Conservation (phyloP, 352 stramenopile species). For the Globisporangium irregulare region DNA sequence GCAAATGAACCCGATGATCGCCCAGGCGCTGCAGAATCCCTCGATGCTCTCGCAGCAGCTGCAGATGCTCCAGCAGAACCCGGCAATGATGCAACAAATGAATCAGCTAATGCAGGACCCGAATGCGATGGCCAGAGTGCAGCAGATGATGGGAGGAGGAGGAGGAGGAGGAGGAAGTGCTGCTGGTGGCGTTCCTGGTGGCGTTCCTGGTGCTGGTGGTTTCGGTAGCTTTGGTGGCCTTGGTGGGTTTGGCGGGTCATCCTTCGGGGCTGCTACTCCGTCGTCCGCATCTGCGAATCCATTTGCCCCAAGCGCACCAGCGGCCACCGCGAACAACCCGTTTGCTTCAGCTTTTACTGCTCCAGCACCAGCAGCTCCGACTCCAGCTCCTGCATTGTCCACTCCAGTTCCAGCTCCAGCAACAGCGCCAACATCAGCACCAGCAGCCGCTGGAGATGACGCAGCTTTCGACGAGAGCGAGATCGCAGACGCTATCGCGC, state of each 20-base stretch:
- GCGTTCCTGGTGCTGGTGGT: background rate
- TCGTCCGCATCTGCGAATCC: slow-evolving; percentile 31
- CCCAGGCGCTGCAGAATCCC: slow-evolving; percentile 76
- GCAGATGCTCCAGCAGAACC: slow-evolving; percentile 71
- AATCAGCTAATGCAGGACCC: slow-evolving; percentile 81
- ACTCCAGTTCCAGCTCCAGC: slow-evolving; percentile 5
- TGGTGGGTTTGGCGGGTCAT: slow-evolving; percentile 22
- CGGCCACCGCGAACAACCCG: slow-evolving; percentile 13
- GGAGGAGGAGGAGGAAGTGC: no score
- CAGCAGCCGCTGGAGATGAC: slow-evolving; percentile 19
- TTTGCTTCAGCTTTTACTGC: slow-evolving; percentile 29
- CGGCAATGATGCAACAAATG: slow-evolving; percentile 78
- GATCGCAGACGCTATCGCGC: slow-evolving; percentile 74
- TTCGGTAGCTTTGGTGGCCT: slow-evolving; percentile 13
- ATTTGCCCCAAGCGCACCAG: slow-evolving; percentile 20
- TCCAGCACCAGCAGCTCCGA: slow-evolving; percentile 5
- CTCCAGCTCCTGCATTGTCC: background rate
- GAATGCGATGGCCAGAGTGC: slow-evolving; percentile 63
- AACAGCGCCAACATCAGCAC: slow-evolving; percentile 13
- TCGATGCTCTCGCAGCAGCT: slow-evolving; percentile 63
- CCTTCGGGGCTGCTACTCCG: slow-evolving; percentile 29
- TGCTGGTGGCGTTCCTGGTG: slow-evolving; percentile 11
- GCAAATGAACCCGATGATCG: slow-evolving; percentile 74
- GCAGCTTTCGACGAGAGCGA: slow-evolving; percentile 68
- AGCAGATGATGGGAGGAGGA: slow-evolving; percentile 52